Evolutionary conservation across 78 protist genomes (phyloP).

Genomic region (Diacronema lutheri): DNA sequence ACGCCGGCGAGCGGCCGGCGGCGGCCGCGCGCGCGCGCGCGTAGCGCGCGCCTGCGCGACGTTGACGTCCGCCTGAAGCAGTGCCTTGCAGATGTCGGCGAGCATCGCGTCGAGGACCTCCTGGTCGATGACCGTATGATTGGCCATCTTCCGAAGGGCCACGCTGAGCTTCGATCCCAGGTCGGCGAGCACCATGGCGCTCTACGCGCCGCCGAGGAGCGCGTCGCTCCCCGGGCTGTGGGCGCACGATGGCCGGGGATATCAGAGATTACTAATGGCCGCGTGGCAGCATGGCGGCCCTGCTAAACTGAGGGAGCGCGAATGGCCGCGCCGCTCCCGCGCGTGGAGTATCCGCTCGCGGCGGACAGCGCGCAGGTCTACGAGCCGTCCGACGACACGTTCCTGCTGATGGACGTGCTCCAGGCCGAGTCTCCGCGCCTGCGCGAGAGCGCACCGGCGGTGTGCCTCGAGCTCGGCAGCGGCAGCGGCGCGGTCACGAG

Average conservation of each 20-base stretch:
- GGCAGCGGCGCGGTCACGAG: neutral
- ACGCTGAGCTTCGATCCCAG: slow-evolving; percentile 73
- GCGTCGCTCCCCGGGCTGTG: too few relatives aligned
- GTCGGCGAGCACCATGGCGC: slow-evolving; percentile 84
- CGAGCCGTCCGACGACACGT: slow-evolving; percentile 7
- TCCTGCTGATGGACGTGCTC: neutral
- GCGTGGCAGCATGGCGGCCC: too few relatives aligned
- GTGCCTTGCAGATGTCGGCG: slow-evolving; percentile 76
- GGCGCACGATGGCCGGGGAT: too few relatives aligned
- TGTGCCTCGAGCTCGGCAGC: neutral
- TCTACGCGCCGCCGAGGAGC: neutral
- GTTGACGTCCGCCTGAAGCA: slow-evolving; percentile 86
- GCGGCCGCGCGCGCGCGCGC: neutral
- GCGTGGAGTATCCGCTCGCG: neutral
- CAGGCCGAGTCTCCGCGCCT: neutral
- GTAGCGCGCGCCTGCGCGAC: slow-evolving; percentile 20
- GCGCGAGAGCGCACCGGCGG: neutral
- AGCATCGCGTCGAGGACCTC: slow-evolving; percentile 59
- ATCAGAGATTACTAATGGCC: too few relatives aligned
- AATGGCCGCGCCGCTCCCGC: neutral
- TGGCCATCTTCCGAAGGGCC: slow-evolving; percentile 74
- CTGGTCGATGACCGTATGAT: slow-evolving; percentile 71
- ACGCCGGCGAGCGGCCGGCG: too few relatives aligned
- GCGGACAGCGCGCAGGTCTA: neutral
- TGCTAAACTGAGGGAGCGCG: too few relatives aligned